Conservation (phyloP, 345 rosid genomes). For the Ricinus communis region DNA sequence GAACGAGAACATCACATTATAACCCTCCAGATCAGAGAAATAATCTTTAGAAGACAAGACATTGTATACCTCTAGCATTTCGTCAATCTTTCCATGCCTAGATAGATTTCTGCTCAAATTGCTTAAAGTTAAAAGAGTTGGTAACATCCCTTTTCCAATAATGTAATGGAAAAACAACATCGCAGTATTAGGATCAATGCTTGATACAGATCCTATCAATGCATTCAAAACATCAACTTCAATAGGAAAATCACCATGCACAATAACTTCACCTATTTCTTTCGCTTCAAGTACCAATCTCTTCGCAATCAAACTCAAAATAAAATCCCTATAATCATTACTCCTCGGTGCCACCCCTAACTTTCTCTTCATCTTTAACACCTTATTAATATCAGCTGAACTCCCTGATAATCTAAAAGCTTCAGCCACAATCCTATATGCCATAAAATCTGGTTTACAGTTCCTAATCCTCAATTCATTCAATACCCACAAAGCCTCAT, state of each 20-base stretch:
- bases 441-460: constrained; percentile 90
- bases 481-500: constrained; percentile 57
- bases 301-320: constrained; percentile 56
- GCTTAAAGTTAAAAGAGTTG: constrained; percentile 55
- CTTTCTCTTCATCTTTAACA: constrained; percentile 88
- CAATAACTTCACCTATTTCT: constrained; percentile 62
- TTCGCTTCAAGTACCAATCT: constrained; percentile 63
- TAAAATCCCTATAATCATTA: constrained; percentile 62
- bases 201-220: constrained; percentile 70
- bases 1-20: constrained; percentile 56
- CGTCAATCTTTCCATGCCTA: constrained; percentile 53
- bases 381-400: constrained; percentile 53
- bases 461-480: constrained; percentile 67
- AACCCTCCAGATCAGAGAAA: constrained; percentile 56
- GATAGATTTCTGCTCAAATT: constrained; percentile 71
- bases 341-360: constrained; percentile 89
- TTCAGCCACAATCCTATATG: constrained; percentile 81
- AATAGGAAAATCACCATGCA: constrained; percentile 68
- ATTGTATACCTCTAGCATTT: constrained; percentile 49
- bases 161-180: constrained; percentile 48
- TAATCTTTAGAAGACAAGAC: constrained; percentile 50
- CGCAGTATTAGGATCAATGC: constrained; percentile 59
- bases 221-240: constrained; percentile 68
- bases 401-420: constrained; percentile 48
- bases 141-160: constrained; percentile 53